Evolutionary conservation across 768 basidiomycete species (phyloP).

Genomic region (Termitomyces sp.): DNA sequence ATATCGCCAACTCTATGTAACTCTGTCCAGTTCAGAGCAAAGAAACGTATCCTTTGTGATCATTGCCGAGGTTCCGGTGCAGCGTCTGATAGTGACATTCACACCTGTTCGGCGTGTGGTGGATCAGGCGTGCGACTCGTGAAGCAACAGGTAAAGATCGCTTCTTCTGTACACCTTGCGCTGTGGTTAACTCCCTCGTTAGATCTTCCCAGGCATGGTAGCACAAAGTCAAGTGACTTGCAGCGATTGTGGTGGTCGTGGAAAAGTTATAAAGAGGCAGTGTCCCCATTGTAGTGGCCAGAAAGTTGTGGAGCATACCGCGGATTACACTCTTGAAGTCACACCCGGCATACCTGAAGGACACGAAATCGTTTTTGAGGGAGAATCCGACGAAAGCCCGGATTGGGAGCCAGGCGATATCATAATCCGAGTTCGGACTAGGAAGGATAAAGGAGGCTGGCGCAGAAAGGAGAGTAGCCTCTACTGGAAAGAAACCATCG

Average conservation of each 20-base stretch:
- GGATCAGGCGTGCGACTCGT: constrained; percentile 83
- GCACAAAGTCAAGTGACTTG: constrained; percentile 83
- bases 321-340: constrained; percentile 82
- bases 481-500: constrained; percentile 89
- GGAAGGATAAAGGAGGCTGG: constrained; percentile 75
- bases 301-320: constrained; percentile 78
- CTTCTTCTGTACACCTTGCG: background rate
- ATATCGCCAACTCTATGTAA: constrained; percentile 14
- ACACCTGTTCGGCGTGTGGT: constrained; percentile 77
- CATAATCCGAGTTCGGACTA: constrained; percentile 76
- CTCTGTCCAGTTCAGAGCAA: constrained; percentile 73
- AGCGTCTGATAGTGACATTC: constrained; percentile 81
- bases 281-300: constrained; percentile 82
- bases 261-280: constrained; percentile 65
- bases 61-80: constrained; percentile 96
- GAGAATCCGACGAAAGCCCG: constrained; percentile 93
- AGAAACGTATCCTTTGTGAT: constrained; percentile 90
- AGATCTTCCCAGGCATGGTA: constrained; percentile 95
- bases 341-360: constrained; percentile 89
- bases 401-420: constrained; percentile 97
- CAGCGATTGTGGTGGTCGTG: constrained; percentile 81
- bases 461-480: constrained; percentile 85
- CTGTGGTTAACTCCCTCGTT: background rate
- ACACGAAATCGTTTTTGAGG: constrained; percentile 88
- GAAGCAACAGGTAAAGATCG: constrained; percentile 60